Conservation (phyloP, 345 rosid genomes). For the Firmiana major region DNA sequence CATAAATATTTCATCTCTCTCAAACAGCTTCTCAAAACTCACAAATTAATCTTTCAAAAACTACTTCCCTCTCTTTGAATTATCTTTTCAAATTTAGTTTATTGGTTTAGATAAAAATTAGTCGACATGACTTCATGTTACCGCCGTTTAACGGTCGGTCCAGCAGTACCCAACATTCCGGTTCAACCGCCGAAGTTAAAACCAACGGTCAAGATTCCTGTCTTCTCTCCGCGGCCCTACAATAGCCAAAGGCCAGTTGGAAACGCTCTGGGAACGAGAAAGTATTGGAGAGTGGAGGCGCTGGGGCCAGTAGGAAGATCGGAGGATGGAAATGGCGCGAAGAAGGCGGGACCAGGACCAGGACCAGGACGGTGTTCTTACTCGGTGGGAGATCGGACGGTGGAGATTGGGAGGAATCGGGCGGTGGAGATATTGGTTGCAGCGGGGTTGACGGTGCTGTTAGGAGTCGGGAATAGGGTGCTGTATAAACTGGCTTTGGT, state of each 20-base stretch:
- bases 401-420: constrained; percentile 21
- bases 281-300: constrained; percentile 19
- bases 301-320: constrained; percentile 36
- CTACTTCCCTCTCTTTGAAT: background rate
- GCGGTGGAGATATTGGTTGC: constrained; percentile 56
- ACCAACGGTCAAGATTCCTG: constrained; percentile 24
- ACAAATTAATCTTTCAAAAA: background rate
- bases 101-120: background rate
- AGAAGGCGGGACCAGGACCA: constrained; percentile 20
- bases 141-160: constrained; percentile 42
- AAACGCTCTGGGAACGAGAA: constrained; percentile 34
- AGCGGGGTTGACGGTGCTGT: constrained; percentile 62
- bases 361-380: constrained; percentile 31
- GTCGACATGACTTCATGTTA: constrained; percentile 49
- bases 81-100: background rate
- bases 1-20: background rate
- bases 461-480: constrained; percentile 91
- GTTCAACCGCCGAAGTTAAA: constrained; percentile 23
- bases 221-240: constrained; percentile 24
- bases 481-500: constrained; percentile 77
- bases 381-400: constrained; percentile 39
- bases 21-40: background rate
- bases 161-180: constrained; percentile 17
- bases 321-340: constrained; percentile 32
- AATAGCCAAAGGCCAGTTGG: constrained; percentile 21